Base-by-base conservation (phyloP, 345 rosid species). In the Salix caprea region DNA sequence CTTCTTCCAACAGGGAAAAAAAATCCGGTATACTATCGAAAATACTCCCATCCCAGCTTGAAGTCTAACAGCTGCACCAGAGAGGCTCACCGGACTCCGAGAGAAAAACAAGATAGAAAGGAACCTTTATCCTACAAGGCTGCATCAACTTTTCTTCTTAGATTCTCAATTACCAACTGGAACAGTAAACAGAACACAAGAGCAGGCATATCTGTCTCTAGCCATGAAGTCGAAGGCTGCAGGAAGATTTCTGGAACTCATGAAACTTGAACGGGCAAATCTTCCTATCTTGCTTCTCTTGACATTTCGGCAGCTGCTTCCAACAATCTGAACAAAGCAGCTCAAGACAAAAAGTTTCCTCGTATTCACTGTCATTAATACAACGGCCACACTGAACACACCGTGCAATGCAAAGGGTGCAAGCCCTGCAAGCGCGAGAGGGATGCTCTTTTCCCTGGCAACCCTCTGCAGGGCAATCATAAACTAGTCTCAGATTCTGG, bases 381-480 rank as follows among this genome's bases (percentile, higher is more conserved):
- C 99, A 94, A 72, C 90, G 79, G 68, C 99, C 98, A 86, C 99
- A 96, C 62, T 91, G 89, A 72, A 74, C 84, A 78, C 99, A 96
- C 69, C 98, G 88, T 75, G 80, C 72, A 77, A 93, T 89, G 84
- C 99, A 96, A 64, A 94, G 85, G 0, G 85, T 86, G 89, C 99
- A 96, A 6, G 92, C 99, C 81, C 99, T 89, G 76, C 99, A 96
- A 7, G 74, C 77, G 60, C 75, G 86, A 75, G 80, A 44, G 14
- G 83, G 65, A 69, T 80, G 74, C 39, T 78, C 85, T 69, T 85
- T 88, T 82, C 82, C 86, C 81, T 82, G 89, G 82, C 99, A 96
- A 70, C 82, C 86, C 79, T 94, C 91, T 0, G 87, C 90, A 26
- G 99, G 97, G 78, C 99, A 96, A 77, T 94, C 99, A 86, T 91